phyloP scores from a whole-genome alignment of 148 eudicot genomes.

The Spergularia bocconei region DNA sequence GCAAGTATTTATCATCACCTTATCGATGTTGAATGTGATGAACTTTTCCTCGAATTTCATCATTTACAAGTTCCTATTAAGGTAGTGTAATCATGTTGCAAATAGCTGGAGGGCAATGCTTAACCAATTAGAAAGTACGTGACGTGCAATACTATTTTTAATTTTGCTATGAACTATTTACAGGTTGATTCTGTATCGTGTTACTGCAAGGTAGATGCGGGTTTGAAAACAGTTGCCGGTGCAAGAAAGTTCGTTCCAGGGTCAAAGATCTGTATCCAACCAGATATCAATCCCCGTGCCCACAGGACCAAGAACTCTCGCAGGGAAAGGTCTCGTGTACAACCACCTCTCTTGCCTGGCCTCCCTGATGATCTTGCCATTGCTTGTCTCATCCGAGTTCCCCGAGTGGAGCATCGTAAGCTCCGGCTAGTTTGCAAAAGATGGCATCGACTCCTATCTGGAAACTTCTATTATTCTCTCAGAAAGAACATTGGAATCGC shows the following conservation, averaged over 20 bases:
- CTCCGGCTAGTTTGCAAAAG: slow-evolving; percentile 85
- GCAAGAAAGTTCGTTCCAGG: slow-evolving; percentile 88
- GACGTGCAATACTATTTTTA: not conserved
- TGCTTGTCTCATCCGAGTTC: slow-evolving; percentile 89
- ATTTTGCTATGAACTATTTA: not conserved
- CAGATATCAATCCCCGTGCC: slow-evolving; percentile 77
- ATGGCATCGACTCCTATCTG: slow-evolving; percentile 74
- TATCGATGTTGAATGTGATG: not conserved
- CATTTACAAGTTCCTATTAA: not conserved
- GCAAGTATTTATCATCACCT: not conserved
- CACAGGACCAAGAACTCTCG: slow-evolving; percentile 68
- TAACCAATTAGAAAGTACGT: not conserved
- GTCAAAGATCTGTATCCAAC: slow-evolving; percentile 84
- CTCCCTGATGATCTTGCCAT: slow-evolving; percentile 93
- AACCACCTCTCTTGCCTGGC: slow-evolving; percentile 85
- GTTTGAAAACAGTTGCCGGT: slow-evolving; percentile 83
- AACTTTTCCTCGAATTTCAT: not conserved
- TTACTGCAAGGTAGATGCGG: slow-evolving; percentile 83
- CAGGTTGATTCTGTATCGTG: slow-evolving; percentile 98
- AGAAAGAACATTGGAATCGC: slow-evolving; percentile 75
- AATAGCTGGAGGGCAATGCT: not conserved
- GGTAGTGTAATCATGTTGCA: not conserved
- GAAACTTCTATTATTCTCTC: slow-evolving; percentile 78
- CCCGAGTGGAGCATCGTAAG: slow-evolving; percentile 75
- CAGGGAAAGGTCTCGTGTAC: slow-evolving; percentile 61